Percentiles rank a stretch among this genome's conserved stretches.
phyloP scores from a whole-genome alignment of 2,329 filamentous ascomycete species.

The Microsporum ferrugineum region DNA sequence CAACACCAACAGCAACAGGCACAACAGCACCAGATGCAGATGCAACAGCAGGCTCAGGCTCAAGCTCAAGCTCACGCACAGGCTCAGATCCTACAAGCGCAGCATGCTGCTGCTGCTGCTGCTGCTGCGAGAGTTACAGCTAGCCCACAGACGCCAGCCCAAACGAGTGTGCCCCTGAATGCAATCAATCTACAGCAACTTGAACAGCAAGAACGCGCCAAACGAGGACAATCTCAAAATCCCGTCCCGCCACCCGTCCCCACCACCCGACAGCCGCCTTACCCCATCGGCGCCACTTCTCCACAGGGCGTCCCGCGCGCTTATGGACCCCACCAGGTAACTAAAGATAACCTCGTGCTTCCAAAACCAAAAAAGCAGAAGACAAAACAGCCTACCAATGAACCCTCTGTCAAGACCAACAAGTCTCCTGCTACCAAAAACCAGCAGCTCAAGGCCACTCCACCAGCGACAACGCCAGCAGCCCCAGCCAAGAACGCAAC shows the following conservation, averaged over 20 bases:
- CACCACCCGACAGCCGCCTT: conserved; percentile 43
- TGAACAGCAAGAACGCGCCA: conserved; percentile 37
- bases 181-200: conserved; percentile 38
- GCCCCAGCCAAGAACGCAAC: conserved; percentile 31
- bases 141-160: conserved; percentile 18
- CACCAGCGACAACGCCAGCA: conserved; percentile 30
- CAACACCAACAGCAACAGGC: conserved; percentile 4
- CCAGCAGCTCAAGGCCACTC: conserved; percentile 19
- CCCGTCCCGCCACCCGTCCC: conserved; percentile 37
- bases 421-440: conserved; percentile 20
- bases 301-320: conserved; percentile 48
- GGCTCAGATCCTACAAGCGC: not conserved
- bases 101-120: conserved; percentile 16
- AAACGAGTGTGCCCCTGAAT: conserved; percentile 28
- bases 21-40: conserved; percentile 1
- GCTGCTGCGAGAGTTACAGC: conserved; percentile 16
- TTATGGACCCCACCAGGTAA: conserved; percentile 42
- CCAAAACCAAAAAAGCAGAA: conserved; percentile 48
- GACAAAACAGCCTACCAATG: conserved; percentile 34
- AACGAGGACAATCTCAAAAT: conserved; percentile 30
- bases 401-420: conserved; percentile 15
- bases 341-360: conserved; percentile 46
- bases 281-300: conserved; percentile 40
- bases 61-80: conserved; percentile 17
- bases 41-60: conserved; percentile 11